phyloP scores from a whole-genome alignment of 2,329 filamentous ascomycete species.

The Sarocladium oryzae region DNA sequence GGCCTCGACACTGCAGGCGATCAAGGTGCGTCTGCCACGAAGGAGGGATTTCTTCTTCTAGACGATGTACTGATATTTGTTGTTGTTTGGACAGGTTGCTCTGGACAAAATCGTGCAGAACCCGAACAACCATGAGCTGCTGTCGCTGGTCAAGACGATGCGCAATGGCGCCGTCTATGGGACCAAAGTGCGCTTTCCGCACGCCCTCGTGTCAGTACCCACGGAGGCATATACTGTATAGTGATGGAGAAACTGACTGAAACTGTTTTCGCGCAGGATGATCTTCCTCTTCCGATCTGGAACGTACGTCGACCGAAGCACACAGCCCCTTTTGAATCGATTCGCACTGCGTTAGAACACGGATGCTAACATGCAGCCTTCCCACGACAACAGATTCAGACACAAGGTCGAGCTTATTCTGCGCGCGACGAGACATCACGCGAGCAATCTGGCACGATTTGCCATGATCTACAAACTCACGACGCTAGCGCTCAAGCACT shows the following conservation, averaged over 20 bases:
- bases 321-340: no score
- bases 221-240: not conserved
- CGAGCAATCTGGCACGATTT: constrained; percentile 85
- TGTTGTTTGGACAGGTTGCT: constrained; percentile 45
- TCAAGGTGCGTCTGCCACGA: constrained; percentile 17
- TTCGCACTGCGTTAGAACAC: no score
- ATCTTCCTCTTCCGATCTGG: constrained; percentile 93
- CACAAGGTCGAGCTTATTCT: constrained; percentile 74
- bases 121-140: constrained; percentile 75
- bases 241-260: not conserved
- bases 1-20: constrained; percentile 16
- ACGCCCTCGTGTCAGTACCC: constrained; percentile 69
- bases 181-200: constrained; percentile 94
- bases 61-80: not conserved
- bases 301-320: constrained; percentile 58
- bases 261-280: constrained; percentile 68
- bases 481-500: constrained; percentile 67
- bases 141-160: constrained; percentile 83
- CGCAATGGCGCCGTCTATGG: constrained; percentile 98
- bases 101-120: constrained; percentile 75
- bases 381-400: constrained; percentile 43
- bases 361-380: not conserved
- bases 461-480: constrained; percentile 82
- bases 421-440: constrained; percentile 83
- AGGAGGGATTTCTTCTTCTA: not conserved